Conservation (phyloP, 768 basidiomycete species). For the Lentinus brumalis region DNA sequence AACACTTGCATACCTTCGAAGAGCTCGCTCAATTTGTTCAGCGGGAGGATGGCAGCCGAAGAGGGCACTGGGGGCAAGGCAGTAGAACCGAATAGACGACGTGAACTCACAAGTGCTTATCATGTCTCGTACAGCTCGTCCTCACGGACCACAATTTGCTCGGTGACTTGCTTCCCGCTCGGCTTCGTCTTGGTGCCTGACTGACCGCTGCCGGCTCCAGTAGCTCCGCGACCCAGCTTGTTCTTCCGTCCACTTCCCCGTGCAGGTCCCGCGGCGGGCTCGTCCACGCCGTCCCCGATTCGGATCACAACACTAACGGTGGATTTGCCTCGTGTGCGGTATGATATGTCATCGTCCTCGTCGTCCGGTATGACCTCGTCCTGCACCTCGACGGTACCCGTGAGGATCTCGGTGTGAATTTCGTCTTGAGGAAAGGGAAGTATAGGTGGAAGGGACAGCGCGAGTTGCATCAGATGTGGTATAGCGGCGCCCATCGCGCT, state of each 20-base stretch:
- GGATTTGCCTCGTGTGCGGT: conserved; percentile 70
- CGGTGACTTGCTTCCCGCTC: background rate
- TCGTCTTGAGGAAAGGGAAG: conserved; percentile 69
- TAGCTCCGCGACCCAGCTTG: background rate
- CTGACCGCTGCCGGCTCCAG: background rate
- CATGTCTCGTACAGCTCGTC: conserved; percentile 23
- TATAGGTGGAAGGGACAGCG: conserved; percentile 69
- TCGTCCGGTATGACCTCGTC: conserved; percentile 82
- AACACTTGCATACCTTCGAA: too few relatives aligned
- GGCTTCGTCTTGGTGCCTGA: background rate
- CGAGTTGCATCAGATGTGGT: conserved; percentile 72
- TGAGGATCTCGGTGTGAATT: conserved; percentile 60
- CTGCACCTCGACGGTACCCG: conserved; percentile 70
- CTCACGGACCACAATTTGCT: conserved; percentile 21
- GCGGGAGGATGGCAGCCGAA: too few relatives aligned
- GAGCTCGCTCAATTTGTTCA: too few relatives aligned
- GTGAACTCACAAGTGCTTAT: background rate
- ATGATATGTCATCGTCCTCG: conserved; percentile 67
- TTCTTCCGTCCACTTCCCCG: conserved; percentile 12
- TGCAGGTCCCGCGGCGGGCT: conserved; percentile 27
- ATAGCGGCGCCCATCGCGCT: conserved; percentile 91
- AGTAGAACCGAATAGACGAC: too few relatives aligned
- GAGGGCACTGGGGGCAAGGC: too few relatives aligned
- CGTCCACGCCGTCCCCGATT: conserved; percentile 63
- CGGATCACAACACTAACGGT: conserved; percentile 59